These are phyloP conservation scores for Diutina rugosa DNA, from an alignment of 1,139 yeast species.

Conservation along the genomic window DNA sequence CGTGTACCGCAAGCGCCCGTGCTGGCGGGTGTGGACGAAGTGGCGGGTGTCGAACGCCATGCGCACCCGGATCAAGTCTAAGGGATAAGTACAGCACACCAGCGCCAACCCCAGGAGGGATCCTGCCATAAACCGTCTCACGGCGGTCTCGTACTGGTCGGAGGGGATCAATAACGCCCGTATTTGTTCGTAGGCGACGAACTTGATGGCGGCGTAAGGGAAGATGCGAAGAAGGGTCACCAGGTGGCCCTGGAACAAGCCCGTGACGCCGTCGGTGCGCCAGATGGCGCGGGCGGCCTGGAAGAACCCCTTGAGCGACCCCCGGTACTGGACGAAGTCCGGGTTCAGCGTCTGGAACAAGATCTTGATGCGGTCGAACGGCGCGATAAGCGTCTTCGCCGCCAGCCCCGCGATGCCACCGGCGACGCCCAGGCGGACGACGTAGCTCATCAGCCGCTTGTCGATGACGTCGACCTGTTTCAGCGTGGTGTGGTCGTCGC, in stretches of 20 bases:
- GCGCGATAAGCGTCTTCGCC: constrained; percentile 92
- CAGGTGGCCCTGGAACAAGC: constrained; percentile 91
- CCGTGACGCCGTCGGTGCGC: constrained; percentile 58
- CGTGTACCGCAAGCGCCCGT: constrained; percentile 45
- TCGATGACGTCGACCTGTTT: constrained; percentile 19
- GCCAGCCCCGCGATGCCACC: constrained; percentile 96
- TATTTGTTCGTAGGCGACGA: constrained; percentile 94
- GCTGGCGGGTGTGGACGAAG: constrained; percentile 11
- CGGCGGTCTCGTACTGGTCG: constrained; percentile 62
- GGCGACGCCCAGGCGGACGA: constrained; percentile 74
- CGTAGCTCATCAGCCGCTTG: constrained; percentile 67
- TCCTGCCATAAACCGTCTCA: constrained; percentile 77
- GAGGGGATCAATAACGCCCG: constrained; percentile 68
- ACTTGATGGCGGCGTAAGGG: constrained; percentile 95
- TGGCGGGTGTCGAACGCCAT: constrained; percentile 74
- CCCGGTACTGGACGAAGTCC: constrained; percentile 67
- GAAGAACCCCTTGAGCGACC: constrained; percentile 65
- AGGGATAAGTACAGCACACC: constrained; percentile 84
- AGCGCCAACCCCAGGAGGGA: constrained; percentile 79
- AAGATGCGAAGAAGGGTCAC: constrained; percentile 83
- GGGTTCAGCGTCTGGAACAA: constrained; percentile 93
- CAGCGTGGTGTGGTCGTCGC: background rate
- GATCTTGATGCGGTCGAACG: constrained; percentile 87
- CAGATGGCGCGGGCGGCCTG: constrained; percentile 62
- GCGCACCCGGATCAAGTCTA: constrained; percentile 82